Percentiles rank a stretch among this genome's conserved stretches.
phyloP scores from a whole-genome alignment of 768 basidiomycete genomes.

The Pseudohyphozyma bogoriensis region DNA sequence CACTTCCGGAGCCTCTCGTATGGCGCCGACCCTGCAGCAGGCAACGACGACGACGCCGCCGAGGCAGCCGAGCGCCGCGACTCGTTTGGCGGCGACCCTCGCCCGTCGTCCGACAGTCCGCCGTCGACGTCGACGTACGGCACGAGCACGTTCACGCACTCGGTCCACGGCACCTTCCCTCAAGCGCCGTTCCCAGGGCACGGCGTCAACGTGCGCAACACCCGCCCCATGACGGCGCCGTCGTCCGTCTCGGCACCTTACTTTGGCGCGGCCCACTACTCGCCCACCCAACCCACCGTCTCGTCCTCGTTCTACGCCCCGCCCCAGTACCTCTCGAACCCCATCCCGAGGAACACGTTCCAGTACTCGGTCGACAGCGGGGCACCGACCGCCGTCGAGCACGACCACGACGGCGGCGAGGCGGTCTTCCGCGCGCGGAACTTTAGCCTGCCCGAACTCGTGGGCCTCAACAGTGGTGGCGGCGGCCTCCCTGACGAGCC shows the following conservation, averaged over 20 bases:
- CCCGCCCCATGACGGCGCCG: conserved; percentile 28
- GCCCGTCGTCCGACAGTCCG: background rate
- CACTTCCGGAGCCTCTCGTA: background rate
- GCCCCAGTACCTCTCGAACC: background rate
- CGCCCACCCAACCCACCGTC: conserved; percentile 8
- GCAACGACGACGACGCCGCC: background rate
- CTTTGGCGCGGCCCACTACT: background rate
- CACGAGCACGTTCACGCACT: background rate
- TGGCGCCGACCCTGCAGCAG: background rate
- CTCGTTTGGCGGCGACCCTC: background rate
- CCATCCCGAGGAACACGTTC: background rate
- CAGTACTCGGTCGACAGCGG: conserved; percentile 12
- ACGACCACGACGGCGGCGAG: background rate
- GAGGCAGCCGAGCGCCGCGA: background rate
- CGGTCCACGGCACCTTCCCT: background rate
- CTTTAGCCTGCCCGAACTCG: conserved; percentile 10
- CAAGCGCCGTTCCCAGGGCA: too few relatives aligned
- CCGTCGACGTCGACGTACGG: background rate
- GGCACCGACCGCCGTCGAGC: background rate
- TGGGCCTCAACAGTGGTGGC: background rate
- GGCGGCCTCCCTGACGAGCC: background rate
- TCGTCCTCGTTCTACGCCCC: conserved; percentile 21
- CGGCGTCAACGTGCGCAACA: conserved; percentile 25
- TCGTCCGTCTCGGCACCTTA: conserved; percentile 14
- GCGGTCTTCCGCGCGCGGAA: background rate